A percentile compares a stretch with the other conserved stretches of the same genome.
These are phyloP conservation scores for Wickerhamiella occidentalis DNA, from an alignment of 805 yeast genomes.

Conservation along the genomic window DNA sequence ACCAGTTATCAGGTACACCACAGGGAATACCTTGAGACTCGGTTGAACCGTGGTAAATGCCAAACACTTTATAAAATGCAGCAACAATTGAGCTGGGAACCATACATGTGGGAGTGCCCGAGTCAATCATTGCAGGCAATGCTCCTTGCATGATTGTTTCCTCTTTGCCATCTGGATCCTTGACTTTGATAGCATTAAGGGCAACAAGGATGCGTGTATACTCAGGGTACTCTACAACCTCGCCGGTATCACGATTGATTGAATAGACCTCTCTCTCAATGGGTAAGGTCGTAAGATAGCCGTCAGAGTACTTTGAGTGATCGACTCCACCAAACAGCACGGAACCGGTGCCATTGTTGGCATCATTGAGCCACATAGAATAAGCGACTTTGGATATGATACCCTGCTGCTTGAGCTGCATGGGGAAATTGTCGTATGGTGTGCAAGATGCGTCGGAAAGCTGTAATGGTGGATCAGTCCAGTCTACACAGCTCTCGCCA, in stretches of 20 bases:
- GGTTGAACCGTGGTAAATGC: constrained; percentile 27
- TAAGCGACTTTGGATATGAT: constrained; percentile 31
- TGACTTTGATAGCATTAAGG: constrained; percentile 15
- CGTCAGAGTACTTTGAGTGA: constrained; percentile 28
- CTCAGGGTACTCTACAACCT: constrained; percentile 15
- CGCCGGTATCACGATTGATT: not conserved
- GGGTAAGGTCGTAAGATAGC: constrained; percentile 26
- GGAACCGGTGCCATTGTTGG: constrained; percentile 25
- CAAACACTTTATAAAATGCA: constrained; percentile 18
- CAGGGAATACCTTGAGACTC: constrained; percentile 9
- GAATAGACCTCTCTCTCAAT: constrained; percentile 16
- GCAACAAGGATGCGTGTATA: constrained; percentile 15
- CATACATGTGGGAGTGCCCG: constrained; percentile 39
- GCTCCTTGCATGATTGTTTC: constrained; percentile 13
- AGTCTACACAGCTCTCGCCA: constrained; percentile 31
- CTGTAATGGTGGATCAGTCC: constrained; percentile 10
- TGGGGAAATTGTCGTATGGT: constrained; percentile 25
- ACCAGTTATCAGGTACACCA: constrained; percentile 27
- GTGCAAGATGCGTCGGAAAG: not conserved
- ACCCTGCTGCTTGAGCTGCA: constrained; percentile 29
- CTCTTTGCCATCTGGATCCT: constrained; percentile 9
- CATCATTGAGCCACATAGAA: constrained; percentile 33
- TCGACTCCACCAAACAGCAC: constrained; percentile 34
- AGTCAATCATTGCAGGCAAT: constrained; percentile 31
- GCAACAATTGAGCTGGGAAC: constrained; percentile 30